phyloP scores from a whole-genome alignment of 345 rosid species.

The Citrus maxima region DNA sequence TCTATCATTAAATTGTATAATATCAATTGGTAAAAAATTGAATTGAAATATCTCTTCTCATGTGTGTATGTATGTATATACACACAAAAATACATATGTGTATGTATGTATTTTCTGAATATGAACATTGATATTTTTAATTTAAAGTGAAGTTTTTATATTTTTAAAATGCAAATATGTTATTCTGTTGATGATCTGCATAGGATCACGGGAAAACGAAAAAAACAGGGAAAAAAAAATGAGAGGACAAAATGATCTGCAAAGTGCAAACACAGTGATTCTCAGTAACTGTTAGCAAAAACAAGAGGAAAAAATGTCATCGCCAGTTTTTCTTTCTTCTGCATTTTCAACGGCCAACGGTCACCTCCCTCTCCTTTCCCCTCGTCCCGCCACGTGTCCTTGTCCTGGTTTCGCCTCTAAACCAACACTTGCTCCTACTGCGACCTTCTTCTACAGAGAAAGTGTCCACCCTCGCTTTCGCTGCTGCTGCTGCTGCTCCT shows the following conservation, averaged over 20 bases:
- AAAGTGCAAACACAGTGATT: background rate
- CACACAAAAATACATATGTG: too few relatives aligned
- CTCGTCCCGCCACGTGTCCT: conserved; percentile 17
- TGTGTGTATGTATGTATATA: too few relatives aligned
- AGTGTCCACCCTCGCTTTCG: conserved; percentile 9
- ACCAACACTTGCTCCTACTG: conserved; percentile 13
- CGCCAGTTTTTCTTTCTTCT: background rate
- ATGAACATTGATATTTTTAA: too few relatives aligned
- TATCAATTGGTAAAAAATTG: too few relatives aligned
- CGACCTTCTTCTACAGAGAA: conserved; percentile 2
- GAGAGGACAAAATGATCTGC: background rate
- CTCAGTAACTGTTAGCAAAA: background rate
- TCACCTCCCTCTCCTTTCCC: background rate
- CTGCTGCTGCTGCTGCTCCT: conserved; percentile 34
- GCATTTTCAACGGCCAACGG: background rate
- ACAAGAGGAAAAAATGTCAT: background rate
- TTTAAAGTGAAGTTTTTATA: too few relatives aligned
- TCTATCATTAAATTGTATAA: too few relatives aligned
- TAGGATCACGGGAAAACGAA: background rate
- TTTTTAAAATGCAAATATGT: too few relatives aligned
- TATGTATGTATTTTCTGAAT: too few relatives aligned
- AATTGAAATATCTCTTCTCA: too few relatives aligned
- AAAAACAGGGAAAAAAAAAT: background rate
- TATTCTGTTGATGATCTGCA: background rate
- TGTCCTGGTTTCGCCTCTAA: conserved; percentile 10